These are phyloP conservation scores for Olyra latifolia DNA, from an alignment of 176 grass and related monocot species.

Conservation along the genomic window DNA sequence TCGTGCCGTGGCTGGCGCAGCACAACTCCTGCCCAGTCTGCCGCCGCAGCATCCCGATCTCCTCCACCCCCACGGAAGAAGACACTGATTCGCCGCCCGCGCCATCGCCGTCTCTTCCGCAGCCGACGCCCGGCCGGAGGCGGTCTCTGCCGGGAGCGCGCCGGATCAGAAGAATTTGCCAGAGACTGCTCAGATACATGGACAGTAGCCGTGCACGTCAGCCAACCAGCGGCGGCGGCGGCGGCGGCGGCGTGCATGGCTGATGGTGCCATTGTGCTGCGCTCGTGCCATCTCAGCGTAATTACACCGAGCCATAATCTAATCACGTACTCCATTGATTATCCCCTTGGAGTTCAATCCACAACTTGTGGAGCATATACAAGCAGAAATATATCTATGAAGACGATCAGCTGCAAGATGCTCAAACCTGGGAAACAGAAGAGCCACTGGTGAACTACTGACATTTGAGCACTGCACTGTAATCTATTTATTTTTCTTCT, in stretches of 20 bases:
- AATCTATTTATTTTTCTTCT: background rate
- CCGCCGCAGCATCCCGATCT: conserved; percentile 6
- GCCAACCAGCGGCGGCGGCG: background rate
- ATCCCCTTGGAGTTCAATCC: background rate
- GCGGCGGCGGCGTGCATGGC: background rate
- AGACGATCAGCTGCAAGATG: background rate
- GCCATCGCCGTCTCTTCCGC: background rate
- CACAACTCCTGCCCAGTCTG: conserved; percentile 40
- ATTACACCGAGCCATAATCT: background rate
- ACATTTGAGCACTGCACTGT: background rate
- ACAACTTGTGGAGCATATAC: background rate
- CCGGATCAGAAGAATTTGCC: conserved; percentile 22
- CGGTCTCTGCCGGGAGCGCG: background rate
- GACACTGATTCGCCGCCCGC: background rate
- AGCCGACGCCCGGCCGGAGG: background rate
- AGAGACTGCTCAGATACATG: background rate
- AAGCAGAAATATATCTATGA: background rate
- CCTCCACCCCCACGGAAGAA: background rate
- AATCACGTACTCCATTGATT: background rate
- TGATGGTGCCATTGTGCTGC: background rate
- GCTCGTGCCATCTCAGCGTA: background rate
- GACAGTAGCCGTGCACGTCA: background rate
- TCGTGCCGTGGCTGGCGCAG: conserved; percentile 7
- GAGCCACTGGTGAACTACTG: background rate
- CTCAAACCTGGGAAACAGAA: background rate